Base-by-base conservation (phyloP, 2,329 filamentous ascomycete genomes). In the Colletotrichum destructivum region DNA sequence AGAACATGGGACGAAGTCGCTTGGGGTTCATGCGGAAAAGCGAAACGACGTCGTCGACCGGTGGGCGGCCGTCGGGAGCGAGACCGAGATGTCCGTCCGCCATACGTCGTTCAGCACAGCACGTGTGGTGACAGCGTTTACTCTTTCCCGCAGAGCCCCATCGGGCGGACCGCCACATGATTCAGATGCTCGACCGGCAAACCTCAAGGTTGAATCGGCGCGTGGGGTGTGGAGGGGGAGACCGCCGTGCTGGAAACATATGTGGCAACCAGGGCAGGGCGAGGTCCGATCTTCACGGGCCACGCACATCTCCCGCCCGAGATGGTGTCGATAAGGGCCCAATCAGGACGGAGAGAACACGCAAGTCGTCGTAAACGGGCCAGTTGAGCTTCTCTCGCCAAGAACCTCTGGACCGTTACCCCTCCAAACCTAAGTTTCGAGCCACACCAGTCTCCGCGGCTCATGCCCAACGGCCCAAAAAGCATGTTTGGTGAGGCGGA, bases 271-370 rank as follows among this genome's bases (percentile, higher is more conserved):
- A 23, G 16, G 13, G 8, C 31, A 35, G 31, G 18, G 59, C 52
- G 31, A 5, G 47, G 47, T 8, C 31, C 40, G 47, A 64, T 61
- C 21, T 35, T 38, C 15, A 54, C 52, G 65, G 60, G 65, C 52
- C 59, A 59, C 69, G 69, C 64, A 69, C 52, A 64, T 72, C 69
- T 72, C 69, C 66, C 59, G 60, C 40, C 47, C 40, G 31, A 47
- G 23, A 60, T 42, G 47, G 13, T 38, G 31, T 35, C 31, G 31
- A 1, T 6, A 13, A 13, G 44, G 8, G 15, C 18, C 57, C 69
- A 64, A 69, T 64, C 66, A 42, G n/a, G 31, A 8, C 11, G 18
- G 12, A 16, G 8, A 38, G 31, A 42, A 38, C 40, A 38, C 11
- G 46, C 40, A 40, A 38, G 38, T 35, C 40, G 21, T 69, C 60